A percentile compares a stretch with the other conserved stretches of the same genome.
phyloP scores from a whole-genome alignment of 2,329 filamentous ascomycete species.

The Paecilomyces dactylethromorphus region DNA sequence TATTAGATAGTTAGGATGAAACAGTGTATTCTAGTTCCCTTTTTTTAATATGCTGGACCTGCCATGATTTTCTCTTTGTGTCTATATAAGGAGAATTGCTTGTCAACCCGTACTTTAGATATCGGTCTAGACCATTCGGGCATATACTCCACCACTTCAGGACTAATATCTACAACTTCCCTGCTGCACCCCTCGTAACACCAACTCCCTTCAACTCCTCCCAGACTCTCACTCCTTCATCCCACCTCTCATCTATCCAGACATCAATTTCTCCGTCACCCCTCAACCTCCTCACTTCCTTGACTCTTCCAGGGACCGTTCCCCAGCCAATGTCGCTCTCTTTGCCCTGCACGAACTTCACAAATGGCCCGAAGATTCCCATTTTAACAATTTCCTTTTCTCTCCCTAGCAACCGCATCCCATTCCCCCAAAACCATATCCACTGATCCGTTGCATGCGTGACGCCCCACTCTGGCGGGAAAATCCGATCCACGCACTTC shows the following conservation, averaged over 20 bases:
- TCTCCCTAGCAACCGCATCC: constrained; percentile 27
- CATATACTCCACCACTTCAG: background rate
- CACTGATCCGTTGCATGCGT: constrained; percentile 49
- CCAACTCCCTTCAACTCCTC: constrained; percentile 19
- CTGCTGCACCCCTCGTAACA: background rate
- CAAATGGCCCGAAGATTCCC: constrained; percentile 23
- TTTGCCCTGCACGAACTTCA: constrained; percentile 19
- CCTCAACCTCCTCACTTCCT: constrained; percentile 39
- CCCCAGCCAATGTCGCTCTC: constrained; percentile 20
- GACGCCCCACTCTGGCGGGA: constrained; percentile 45
- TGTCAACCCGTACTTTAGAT: background rate
- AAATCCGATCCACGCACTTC: constrained; percentile 35
- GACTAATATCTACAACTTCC: background rate
- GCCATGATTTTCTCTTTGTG: too few relatives aligned
- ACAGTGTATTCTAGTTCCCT: too few relatives aligned
- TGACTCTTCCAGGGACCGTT: constrained; percentile 11
- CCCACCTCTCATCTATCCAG: constrained; percentile 41
- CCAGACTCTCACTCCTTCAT: constrained; percentile 45
- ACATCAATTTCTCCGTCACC: constrained; percentile 40
- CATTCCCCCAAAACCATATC: constrained; percentile 53
- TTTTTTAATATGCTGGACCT: too few relatives aligned
- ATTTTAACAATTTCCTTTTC: constrained; percentile 39
- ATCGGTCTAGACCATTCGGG: background rate
- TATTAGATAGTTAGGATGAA: too few relatives aligned
- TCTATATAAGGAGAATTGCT: too few relatives aligned